phyloP scores from a whole-genome alignment of 1,139 yeast genomes.

The Diutina sp. region DNA sequence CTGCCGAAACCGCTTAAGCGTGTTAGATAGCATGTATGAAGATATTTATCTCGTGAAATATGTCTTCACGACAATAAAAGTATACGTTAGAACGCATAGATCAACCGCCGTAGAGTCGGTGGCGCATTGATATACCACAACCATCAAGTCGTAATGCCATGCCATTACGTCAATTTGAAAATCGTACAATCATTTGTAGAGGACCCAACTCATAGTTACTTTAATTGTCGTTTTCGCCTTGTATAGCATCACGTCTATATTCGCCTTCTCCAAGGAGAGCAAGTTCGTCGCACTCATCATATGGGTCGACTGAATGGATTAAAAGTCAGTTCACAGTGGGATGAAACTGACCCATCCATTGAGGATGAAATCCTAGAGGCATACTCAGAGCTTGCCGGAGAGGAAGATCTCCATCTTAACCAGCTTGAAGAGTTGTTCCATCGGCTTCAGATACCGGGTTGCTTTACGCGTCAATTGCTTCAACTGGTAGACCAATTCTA shows the following conservation, averaged over 20 bases:
- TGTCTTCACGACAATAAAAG: background rate
- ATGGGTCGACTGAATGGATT: background rate
- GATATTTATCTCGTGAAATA: background rate
- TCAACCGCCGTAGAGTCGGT: too few relatives aligned
- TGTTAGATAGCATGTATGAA: background rate
- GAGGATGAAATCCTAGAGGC: background rate
- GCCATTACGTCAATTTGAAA: too few relatives aligned
- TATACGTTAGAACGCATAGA: background rate
- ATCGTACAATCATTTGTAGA: too few relatives aligned
- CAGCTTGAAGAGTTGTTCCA: background rate
- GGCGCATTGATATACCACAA: too few relatives aligned
- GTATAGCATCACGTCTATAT: too few relatives aligned
- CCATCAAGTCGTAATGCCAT: too few relatives aligned
- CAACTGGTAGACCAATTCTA: background rate
- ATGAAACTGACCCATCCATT: background rate
- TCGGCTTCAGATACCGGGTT: background rate
- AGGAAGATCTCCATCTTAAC: background rate
- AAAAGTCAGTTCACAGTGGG: background rate
- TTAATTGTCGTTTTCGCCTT: too few relatives aligned
- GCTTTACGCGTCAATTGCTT: background rate
- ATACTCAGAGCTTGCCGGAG: background rate
- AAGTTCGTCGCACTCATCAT: background rate
- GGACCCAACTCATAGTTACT: too few relatives aligned
- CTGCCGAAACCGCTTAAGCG: conserved; percentile 74
- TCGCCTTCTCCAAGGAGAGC: background rate